Evolutionary conservation across 345 rosid species (phyloP).

Genomic region (Brassica juncea): DNA sequence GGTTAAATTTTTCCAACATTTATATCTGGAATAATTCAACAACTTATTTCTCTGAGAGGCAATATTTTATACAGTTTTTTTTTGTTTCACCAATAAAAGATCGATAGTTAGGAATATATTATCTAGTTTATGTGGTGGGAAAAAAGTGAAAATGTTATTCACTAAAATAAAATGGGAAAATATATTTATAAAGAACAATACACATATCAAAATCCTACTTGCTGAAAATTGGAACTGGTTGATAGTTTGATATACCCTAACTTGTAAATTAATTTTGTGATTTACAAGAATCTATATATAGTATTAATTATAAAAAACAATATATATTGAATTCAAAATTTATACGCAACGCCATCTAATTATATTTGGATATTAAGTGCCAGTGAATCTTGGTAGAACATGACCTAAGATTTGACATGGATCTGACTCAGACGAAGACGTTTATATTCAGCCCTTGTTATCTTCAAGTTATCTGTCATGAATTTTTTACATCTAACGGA

Average conservation of each 20-base stretch:
- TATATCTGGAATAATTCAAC: too few relatives aligned
- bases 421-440: constrained; percentile 33
- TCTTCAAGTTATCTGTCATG: constrained; percentile 1
- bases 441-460: constrained; percentile 17
- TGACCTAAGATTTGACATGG: constrained; percentile 17
- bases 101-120: too few relatives aligned
- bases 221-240: neutral
- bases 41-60: too few relatives aligned
- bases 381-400: neutral
- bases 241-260: neutral
- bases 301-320: too few relatives aligned
- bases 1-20: too few relatives aligned
- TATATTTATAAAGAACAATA: too few relatives aligned
- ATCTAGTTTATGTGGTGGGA: too few relatives aligned
- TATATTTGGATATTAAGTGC: neutral
- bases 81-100: too few relatives aligned
- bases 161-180: too few relatives aligned
- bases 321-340: neutral
- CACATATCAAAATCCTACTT: neutral
- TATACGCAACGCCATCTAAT: neutral
- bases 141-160: too few relatives aligned
- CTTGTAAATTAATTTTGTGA: neutral
- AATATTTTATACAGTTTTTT: too few relatives aligned
- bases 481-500: too few relatives aligned
- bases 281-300: neutral